Base-by-base conservation (phyloP, 169 alveolate species). In the Plasmodium coatneyi region DNA sequence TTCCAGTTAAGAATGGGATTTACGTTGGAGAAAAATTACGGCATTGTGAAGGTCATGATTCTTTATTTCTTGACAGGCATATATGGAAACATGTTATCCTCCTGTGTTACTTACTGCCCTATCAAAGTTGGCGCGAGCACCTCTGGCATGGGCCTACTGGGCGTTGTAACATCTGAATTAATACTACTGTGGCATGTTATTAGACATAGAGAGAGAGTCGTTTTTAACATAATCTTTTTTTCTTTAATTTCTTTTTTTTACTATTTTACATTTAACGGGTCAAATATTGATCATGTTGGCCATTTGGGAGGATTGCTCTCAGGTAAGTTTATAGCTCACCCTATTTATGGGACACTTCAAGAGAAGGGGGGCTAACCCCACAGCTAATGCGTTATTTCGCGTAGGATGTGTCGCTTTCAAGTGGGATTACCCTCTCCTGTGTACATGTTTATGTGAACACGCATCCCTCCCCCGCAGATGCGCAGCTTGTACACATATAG, bases 81-180 rank as follows among this genome's bases (percentile, higher is more conserved):
- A 28, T 90, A 92, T 80, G 98, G 98, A 56, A 96, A 96, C 71
- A 80, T 96, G 7, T 91, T 96, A 78, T 96, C 98, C 16, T 96
- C 96, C 12, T 95, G 97, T 7, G 93, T 96, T 25, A 74, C 96
- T 36, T 96, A 95, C 71, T 95, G 98, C 76, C 76, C 97, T 1
- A 95, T 95, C 43, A 96, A 96, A 74, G 98, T 96, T 36, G 98
- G 98, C 14, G 98, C 98, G 25, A 96, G 97, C 93, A 96, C 98
- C 28, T 95, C 98, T 32, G 98, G 98, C 30, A 96, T 96, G 95
- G 98, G 98, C 22, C 76, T 96, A 83, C 93, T 96, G 28, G 98
- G 98, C 10, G 92, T 96, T 32, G 97, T 96, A 80, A 80, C 96
- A n/a, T 95, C 97, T 43, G 97, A 96, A 83, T 86, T 96, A 60